phyloP scores from a whole-genome alignment of 371 early-diverging fungal species.

The Mucor mucedo region DNA sequence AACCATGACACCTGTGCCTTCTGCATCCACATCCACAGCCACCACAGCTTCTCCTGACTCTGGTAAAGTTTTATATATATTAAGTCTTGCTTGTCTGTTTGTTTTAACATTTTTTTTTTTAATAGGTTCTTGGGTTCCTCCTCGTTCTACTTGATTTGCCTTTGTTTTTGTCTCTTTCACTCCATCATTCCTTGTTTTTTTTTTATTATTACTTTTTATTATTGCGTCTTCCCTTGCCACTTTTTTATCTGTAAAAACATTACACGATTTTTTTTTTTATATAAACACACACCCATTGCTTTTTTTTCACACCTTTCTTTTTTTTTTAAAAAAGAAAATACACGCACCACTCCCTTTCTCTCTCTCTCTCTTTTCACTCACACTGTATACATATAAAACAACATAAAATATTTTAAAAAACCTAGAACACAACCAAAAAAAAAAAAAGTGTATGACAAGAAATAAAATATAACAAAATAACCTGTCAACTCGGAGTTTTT shows the following conservation, averaged over 20 bases:
- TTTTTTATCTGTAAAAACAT: no score
- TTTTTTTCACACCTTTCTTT: neutral
- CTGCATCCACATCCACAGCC: slow-evolving; percentile 50
- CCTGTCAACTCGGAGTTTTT: slow-evolving; percentile 6
- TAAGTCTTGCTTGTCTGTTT: no score
- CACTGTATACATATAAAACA: slow-evolving; percentile 4
- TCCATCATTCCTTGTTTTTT: neutral
- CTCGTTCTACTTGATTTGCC: slow-evolving; percentile 15
- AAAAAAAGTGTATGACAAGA: neutral
- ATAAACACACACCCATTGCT: neutral
- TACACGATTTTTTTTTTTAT: no score
- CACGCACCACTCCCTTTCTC: neutral
- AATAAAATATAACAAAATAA: neutral
- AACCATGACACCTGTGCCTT: slow-evolving; percentile 47
- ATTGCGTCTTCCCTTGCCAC: neutral
- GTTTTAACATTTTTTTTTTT: slow-evolving; percentile 1
- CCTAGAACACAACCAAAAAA: neutral
- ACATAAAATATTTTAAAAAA: neutral
- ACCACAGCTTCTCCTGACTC: slow-evolving; percentile 45
- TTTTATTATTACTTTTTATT: slow-evolving; percentile 16
- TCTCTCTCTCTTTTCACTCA: neutral
- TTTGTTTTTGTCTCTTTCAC: neutral
- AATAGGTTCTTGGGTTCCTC: slow-evolving; percentile 28
- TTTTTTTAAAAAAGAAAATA: neutral
- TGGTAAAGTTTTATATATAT: neutral